Evolutionary conservation across 2,329 filamentous ascomycete genomes (phyloP).

Genomic region (Zasmidium citrigriseum): DNA sequence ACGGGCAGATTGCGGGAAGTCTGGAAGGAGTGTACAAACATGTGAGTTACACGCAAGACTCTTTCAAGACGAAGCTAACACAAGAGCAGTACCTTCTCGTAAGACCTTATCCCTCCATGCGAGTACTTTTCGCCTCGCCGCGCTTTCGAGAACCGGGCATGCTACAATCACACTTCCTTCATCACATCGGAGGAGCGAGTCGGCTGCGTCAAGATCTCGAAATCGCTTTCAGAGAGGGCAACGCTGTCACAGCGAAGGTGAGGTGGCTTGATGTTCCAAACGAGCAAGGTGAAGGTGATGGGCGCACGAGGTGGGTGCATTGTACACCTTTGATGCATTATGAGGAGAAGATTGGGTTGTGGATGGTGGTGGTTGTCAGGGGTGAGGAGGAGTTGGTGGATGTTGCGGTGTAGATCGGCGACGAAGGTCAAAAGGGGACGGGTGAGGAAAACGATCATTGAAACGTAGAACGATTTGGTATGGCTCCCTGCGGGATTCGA

Average conservation of each 20-base stretch:
- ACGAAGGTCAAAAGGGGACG: no score
- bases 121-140: conserved; percentile 52
- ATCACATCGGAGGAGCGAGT: conserved; percentile 50
- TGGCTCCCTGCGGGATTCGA: no score
- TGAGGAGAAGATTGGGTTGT: conserved; percentile 69
- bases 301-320: conserved; percentile 73
- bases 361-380: conserved; percentile 72
- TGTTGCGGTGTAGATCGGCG: background rate
- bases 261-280: conserved; percentile 61
- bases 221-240: conserved; percentile 64
- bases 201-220: conserved; percentile 55
- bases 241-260: conserved; percentile 72
- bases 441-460: no score
- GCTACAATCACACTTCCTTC: conserved; percentile 49
- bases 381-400: background rate
- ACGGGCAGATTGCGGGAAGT: conserved; percentile 30
- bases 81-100: conserved; percentile 46
- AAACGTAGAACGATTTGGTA: no score
- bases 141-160: conserved; percentile 51
- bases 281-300: conserved; percentile 47
- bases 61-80: no score
- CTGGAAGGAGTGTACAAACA: conserved; percentile 58
- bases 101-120: conserved; percentile 48
- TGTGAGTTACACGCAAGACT: conserved; percentile 42
- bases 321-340: conserved; percentile 71